Percentiles rank a stretch among this genome's conserved stretches.
Conservation (phyloP, 306 rosid genomes). For the Prunus salicina region DNA sequence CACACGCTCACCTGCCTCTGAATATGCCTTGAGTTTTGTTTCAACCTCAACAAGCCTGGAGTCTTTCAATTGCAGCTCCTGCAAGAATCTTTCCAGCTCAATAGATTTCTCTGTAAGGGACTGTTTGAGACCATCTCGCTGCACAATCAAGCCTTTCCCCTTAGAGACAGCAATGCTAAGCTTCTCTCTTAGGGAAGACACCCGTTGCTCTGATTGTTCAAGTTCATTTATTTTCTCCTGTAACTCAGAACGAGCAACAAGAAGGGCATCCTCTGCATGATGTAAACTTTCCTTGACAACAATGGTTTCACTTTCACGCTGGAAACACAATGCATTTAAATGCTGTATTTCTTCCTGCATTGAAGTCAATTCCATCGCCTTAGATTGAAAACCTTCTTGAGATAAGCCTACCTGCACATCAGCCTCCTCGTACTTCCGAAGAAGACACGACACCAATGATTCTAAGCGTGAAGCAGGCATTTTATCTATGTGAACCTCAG, state of each 20-base stretch:
- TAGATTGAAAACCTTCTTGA: conserved; percentile 48
- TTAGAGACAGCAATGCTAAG: conserved; percentile 95
- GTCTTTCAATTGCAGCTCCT: conserved; percentile 76
- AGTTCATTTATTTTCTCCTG: conserved; percentile 61
- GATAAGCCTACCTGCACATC: conserved; percentile 48
- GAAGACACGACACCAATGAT: conserved; percentile 57
- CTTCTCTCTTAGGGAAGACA: conserved; percentile 79
- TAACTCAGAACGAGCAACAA: conserved; percentile 50
- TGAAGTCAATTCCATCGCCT: conserved; percentile 47
- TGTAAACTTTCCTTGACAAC: conserved; percentile 72
- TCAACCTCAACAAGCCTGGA: conserved; percentile 71
- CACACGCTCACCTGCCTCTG: conserved; percentile 92
- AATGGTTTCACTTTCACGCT: conserved; percentile 67
- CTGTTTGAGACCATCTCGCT: conserved; percentile 87
- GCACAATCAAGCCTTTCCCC: conserved; percentile 94
- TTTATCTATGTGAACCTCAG: conserved; percentile 31
- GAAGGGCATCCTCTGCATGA: conserved; percentile 65
- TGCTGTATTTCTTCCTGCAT: conserved; percentile 52
- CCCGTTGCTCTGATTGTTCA: conserved; percentile 81
- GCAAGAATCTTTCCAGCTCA: conserved; percentile 79
- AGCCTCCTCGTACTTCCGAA: conserved; percentile 63
- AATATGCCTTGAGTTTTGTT: conserved; percentile 68
- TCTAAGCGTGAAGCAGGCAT: conserved; percentile 54
- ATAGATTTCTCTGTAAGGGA: conserved; percentile 72
- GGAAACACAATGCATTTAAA: conserved; percentile 44